Evolutionary conservation across 1,139 yeast species (phyloP).

Genomic region (Kurtzmaniella quercitrusa): DNA sequence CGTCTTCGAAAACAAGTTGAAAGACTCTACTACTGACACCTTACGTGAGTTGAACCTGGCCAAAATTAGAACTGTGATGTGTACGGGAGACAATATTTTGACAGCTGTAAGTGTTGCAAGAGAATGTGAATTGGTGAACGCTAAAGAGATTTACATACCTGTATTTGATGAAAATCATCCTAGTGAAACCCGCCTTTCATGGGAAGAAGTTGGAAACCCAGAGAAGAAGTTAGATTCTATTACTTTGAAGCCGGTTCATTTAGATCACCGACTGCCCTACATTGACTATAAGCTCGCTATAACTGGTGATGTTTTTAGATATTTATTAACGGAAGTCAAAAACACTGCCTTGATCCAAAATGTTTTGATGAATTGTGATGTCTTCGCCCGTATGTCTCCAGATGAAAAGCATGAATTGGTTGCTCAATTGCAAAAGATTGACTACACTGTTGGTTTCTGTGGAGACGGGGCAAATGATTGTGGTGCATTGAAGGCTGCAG

Average conservation of each 20-base stretch:
- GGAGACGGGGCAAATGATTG: conserved; percentile 98
- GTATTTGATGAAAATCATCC: conserved; percentile 39
- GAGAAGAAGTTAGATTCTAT: conserved; percentile 52
- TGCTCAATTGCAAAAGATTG: conserved; percentile 75
- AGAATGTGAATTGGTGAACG: conserved; percentile 67
- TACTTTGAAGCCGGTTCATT: conserved; percentile 51
- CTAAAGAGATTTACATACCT: conserved; percentile 62
- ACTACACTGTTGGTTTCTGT: conserved; percentile 93
- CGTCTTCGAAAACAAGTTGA: conserved; percentile 86
- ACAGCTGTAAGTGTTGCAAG: conserved; percentile 93
- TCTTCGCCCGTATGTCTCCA: conserved; percentile 97
- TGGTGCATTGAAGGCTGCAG: conserved; percentile 96
- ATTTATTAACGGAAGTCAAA: conserved; percentile 54
- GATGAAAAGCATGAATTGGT: conserved; percentile 97
- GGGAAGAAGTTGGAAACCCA: conserved; percentile 65
- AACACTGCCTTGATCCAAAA: conserved; percentile 43
- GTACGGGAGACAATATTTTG: conserved; percentile 93
- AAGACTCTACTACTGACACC: conserved; percentile 60
- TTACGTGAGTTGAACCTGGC: conserved; percentile 59
- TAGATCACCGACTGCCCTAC: conserved; percentile 17
- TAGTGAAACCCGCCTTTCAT: conserved; percentile 35
- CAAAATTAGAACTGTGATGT: conserved; percentile 81
- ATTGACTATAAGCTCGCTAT: conserved; percentile 69
- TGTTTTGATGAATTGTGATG: conserved; percentile 66
- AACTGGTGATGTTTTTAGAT: conserved; percentile 88